Conservation (phyloP, 805 yeast genomes). For the Grigorovia jiainica region DNA sequence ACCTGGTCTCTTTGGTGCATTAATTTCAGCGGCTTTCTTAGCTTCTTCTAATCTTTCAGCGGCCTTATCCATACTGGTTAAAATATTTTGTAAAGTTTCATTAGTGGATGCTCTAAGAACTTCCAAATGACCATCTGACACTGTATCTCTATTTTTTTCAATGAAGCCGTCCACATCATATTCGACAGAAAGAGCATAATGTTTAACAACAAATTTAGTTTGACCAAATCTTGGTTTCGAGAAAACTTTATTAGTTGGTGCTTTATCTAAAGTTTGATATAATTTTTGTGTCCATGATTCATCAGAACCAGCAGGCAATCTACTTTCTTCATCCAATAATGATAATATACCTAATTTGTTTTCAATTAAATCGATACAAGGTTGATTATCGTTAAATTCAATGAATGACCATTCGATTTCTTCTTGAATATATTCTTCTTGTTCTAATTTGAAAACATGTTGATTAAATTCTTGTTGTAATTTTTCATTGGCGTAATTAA, state of each 20-base stretch:
- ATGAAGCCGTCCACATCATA: conserved; percentile 91
- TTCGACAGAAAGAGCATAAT: conserved; percentile 89
- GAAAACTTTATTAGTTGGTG: conserved; percentile 67
- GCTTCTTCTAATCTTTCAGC: conserved; percentile 37
- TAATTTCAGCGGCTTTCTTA: conserved; percentile 21
- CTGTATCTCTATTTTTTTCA: conserved; percentile 95
- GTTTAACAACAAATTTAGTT: conserved; percentile 79
- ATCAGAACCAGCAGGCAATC: conserved; percentile 89
- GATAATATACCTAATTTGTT: conserved; percentile 79
- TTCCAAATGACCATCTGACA: conserved; percentile 89
- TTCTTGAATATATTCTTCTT: conserved; percentile 87
- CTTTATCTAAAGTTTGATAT: conserved; percentile 74
- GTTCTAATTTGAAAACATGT: conserved; percentile 94
- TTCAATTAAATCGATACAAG: conserved; percentile 89
- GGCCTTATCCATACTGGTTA: conserved; percentile 53
- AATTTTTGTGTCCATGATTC: conserved; percentile 87
- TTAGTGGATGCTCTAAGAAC: conserved; percentile 65
- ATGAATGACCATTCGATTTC: conserved; percentile 95
- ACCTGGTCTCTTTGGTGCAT: conserved; percentile 33
- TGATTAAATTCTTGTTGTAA: conserved; percentile 95
- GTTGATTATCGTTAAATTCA: conserved; percentile 93
- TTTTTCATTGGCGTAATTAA: conserved; percentile 93
- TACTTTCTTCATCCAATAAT: conserved; percentile 86
- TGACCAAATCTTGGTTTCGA: conserved; percentile 93
- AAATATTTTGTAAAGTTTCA: conserved; percentile 52